Percentiles rank a stretch among this genome's conserved stretches.
These are phyloP conservation scores for Polyporus arcularius DNA, from an alignment of 768 basidiomycete species.

Conservation along the genomic window DNA sequence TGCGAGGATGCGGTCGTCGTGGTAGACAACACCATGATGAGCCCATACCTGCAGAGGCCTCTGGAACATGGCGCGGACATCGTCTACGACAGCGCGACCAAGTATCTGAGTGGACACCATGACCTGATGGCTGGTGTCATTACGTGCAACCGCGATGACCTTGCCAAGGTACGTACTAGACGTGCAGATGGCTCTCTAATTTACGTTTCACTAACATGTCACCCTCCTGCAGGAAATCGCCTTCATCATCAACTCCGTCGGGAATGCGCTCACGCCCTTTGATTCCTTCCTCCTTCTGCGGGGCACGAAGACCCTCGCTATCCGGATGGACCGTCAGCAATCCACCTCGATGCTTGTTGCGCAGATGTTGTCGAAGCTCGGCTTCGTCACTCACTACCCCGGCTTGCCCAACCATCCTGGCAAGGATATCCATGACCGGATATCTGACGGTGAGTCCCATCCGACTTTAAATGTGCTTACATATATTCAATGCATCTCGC, in stretches of 20 bases:
- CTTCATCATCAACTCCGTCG: slow-evolving; percentile 90
- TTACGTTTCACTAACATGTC: not conserved
- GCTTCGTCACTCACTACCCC: slow-evolving; percentile 92
- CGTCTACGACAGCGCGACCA: slow-evolving; percentile 97
- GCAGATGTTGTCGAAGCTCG: slow-evolving; percentile 77
- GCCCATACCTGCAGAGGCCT: slow-evolving; percentile 93
- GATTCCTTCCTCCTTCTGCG: slow-evolving; percentile 96
- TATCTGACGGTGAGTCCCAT: slow-evolving; percentile 64
- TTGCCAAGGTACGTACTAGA: slow-evolving; percentile 68
- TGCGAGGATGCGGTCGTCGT: slow-evolving; percentile 82
- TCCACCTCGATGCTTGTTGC: slow-evolving; percentile 81
- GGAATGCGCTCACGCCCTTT: slow-evolving; percentile 93
- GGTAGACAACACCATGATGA: slow-evolving; percentile 99
- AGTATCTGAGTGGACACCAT: slow-evolving; percentile 97
- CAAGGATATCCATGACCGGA: slow-evolving; percentile 85
- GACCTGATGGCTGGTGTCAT: slow-evolving; percentile 99
- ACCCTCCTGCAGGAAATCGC: slow-evolving; percentile 66
- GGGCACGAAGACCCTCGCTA: slow-evolving; percentile 92
- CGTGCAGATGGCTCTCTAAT: slow-evolving; percentile 7
- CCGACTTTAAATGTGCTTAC: no score
- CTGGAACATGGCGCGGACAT: slow-evolving; percentile 96
- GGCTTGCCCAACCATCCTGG: slow-evolving; percentile 83
- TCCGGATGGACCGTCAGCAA: slow-evolving; percentile 96
- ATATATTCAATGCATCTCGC: not conserved
- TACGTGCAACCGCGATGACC: slow-evolving; percentile 86